A percentile compares a stretch with the other conserved stretches of the same genome.
These are phyloP conservation scores for Asterophora lycoperdoides DNA, from an alignment of 768 basidiomycete species.

Conservation along the genomic window DNA sequence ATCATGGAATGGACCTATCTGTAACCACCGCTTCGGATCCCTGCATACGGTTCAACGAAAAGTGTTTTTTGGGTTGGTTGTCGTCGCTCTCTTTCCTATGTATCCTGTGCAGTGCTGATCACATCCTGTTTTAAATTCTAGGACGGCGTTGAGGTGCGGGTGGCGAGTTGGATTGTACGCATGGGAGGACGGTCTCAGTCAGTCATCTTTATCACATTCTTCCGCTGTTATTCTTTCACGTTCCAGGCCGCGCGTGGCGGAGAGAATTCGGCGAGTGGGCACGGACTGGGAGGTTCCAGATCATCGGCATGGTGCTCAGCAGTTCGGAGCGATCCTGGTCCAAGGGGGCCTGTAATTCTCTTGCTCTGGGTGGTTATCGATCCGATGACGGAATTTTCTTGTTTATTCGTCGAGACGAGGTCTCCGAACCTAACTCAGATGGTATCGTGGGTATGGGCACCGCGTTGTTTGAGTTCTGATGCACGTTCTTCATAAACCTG, in stretches of 20 bases:
- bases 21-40: constrained; percentile 42
- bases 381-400: not conserved
- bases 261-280: constrained; percentile 64
- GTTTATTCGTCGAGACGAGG: too few relatives aligned
- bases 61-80: constrained; percentile 70
- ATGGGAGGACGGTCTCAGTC: constrained; percentile 80
- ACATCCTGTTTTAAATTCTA: constrained; percentile 1
- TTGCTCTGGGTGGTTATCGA: not conserved
- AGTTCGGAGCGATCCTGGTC: constrained; percentile 57
- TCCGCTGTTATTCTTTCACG: not conserved
- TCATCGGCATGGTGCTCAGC: constrained; percentile 66
- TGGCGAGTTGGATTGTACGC: constrained; percentile 96
- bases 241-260: constrained; percentile 59
- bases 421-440: too few relatives aligned
- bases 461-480: too few relatives aligned
- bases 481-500: too few relatives aligned
- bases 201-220: too few relatives aligned
- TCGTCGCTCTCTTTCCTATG: not conserved
- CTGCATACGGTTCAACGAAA: constrained; percentile 69
- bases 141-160: constrained; percentile 82
- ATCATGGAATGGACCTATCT: constrained; percentile 61
- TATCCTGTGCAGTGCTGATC: not conserved
- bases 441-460: too few relatives aligned
- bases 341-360: constrained; percentile 26
- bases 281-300: constrained; percentile 42